phyloP scores from a whole-genome alignment of 805 yeast species.

The Candida oleophila region DNA sequence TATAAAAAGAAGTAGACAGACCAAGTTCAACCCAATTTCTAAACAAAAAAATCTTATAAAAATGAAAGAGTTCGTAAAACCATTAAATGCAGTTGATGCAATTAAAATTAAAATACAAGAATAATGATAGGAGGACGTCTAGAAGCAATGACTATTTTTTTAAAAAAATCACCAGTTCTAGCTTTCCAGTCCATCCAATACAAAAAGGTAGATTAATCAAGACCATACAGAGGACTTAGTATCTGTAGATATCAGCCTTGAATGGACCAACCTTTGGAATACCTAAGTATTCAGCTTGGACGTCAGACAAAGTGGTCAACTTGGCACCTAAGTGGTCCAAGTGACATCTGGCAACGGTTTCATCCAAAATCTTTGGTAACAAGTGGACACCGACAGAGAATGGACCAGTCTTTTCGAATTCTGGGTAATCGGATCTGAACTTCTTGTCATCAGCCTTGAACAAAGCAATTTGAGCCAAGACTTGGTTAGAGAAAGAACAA shows the following conservation, averaged over 20 bases:
- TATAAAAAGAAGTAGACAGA: constrained; percentile 10
- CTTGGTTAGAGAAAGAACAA: constrained; percentile 99
- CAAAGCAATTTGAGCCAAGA: constrained; percentile 96
- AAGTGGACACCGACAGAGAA: constrained; percentile 91
- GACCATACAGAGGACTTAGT: constrained; percentile 45
- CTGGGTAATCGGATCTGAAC: constrained; percentile 80
- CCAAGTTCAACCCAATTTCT: constrained; percentile 4
- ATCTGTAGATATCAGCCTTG: constrained; percentile 98
- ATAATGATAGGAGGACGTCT: constrained; percentile 8
- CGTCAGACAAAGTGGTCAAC: constrained; percentile 71
- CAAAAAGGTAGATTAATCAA: constrained; percentile 14
- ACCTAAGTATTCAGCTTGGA: constrained; percentile 93
- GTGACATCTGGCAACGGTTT: constrained; percentile 97
- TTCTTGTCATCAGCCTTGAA: constrained; percentile 81
- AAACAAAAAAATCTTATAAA: constrained; percentile 4
- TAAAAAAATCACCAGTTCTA: too few relatives aligned
- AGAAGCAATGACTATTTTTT: neutral
- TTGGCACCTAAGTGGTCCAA: constrained; percentile 90
- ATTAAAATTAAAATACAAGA: constrained; percentile 23
- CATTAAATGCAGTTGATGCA: constrained; percentile 51
- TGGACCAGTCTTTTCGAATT: constrained; percentile 90
- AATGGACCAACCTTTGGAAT: constrained; percentile 91
- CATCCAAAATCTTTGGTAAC: constrained; percentile 97
- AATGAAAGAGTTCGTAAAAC: constrained; percentile 16
- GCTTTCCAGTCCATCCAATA: constrained; percentile 1